These are phyloP conservation scores for Volvox africanus DNA, from an alignment of 139 green algal genomes.

Conservation along the genomic window DNA sequence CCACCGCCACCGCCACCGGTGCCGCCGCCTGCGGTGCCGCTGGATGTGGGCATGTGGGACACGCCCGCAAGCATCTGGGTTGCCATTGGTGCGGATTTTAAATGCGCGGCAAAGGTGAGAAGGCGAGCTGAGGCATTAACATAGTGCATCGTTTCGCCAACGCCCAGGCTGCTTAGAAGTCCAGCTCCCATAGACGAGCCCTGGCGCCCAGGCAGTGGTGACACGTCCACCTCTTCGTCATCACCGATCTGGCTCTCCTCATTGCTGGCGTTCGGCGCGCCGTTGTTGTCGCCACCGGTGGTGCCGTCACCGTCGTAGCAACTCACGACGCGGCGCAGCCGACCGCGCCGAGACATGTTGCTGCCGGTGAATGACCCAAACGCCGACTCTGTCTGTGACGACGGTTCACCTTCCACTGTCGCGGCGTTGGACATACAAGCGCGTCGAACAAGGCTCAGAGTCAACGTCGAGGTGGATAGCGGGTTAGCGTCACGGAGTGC, in stretches of 20 bases:
- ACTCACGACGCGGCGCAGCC: constrained; percentile 7
- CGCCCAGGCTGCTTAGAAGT: constrained; percentile 17
- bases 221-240: neutral
- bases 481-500: neutral
- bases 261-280: neutral
- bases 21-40: neutral
- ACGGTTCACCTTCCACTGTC: neutral
- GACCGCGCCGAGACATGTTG: neutral
- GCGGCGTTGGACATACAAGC: neutral
- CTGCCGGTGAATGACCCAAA: neutral
- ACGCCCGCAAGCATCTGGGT: neutral
- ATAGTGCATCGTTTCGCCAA: neutral
- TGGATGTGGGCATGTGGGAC: neutral
- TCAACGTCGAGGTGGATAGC: neutral
- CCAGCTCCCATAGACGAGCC: neutral
- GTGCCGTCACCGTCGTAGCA: neutral
- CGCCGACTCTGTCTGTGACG: neutral
- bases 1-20: neutral
- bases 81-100: neutral
- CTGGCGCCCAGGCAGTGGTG: neutral
- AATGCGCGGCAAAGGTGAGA: constrained; percentile 10
- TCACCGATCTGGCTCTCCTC: neutral
- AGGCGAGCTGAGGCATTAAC: neutral
- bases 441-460: neutral
- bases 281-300: neutral